Conservation (phyloP, 139 green algal genomes). For the Closterium sp. region DNA sequence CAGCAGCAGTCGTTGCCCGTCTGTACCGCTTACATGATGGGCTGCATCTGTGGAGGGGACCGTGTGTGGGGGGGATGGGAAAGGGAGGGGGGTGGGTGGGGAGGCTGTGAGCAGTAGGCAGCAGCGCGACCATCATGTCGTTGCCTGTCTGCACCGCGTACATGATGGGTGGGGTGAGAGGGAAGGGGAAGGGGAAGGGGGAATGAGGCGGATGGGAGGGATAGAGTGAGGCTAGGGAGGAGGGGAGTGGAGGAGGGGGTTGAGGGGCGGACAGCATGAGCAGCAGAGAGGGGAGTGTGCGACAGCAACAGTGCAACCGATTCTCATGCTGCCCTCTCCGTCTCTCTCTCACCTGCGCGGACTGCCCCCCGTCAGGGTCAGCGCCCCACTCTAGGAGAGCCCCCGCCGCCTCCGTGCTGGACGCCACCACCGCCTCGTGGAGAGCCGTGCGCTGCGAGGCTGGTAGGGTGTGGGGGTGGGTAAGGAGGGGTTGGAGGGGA, state of each 20-base stretch:
- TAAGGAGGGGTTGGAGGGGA: background rate
- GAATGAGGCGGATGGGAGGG: background rate
- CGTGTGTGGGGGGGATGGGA: no score
- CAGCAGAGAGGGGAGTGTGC: no score
- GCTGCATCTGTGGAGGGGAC: no score
- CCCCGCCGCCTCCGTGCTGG: background rate
- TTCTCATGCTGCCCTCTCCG: no score
- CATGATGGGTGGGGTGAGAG: background rate
- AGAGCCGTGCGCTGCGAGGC: background rate
- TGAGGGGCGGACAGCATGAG: background rate
- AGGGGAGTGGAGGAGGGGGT: no score
- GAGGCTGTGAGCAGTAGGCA: no score
- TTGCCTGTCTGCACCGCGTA: background rate
- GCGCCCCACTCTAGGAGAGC: background rate
- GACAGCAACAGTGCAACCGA: no score
- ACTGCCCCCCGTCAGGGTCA: background rate
- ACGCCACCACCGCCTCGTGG: background rate
- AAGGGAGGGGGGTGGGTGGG: no score
- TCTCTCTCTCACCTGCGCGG: background rate
- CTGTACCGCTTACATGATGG: no score
- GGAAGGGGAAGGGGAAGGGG: no score
- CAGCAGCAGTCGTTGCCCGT: no score
- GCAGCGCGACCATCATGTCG: slow-evolving; percentile 22
- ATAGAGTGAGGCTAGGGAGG: no score
- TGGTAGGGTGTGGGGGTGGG: background rate